Conservation (phyloP, 2,329 filamentous ascomycete genomes). For the Madurella mycetomatis region DNA sequence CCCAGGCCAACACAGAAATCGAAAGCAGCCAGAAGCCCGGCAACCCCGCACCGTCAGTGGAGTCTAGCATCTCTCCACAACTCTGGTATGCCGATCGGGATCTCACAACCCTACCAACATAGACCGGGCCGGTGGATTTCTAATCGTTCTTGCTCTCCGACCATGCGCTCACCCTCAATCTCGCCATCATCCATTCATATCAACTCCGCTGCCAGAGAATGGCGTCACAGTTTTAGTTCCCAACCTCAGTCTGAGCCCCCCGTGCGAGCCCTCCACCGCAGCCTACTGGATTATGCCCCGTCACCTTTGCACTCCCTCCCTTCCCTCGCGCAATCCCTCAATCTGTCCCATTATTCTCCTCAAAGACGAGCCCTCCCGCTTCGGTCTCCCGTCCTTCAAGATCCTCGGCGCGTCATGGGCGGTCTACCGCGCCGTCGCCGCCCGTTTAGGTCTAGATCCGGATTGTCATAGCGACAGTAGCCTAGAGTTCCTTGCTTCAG, state of each 20-base stretch:
- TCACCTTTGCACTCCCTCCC: constrained; percentile 52
- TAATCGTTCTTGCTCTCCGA: too few relatives aligned
- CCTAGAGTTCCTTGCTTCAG: neutral
- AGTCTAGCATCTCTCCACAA: too few relatives aligned
- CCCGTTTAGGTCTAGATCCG: constrained; percentile 38
- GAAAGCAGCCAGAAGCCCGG: too few relatives aligned
- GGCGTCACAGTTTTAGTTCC: neutral
- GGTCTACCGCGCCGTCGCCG: constrained; percentile 52
- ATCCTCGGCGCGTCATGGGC: constrained; percentile 77
- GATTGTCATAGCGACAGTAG: constrained; percentile 14
- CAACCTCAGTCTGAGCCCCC: neutral
- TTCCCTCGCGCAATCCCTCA: constrained; percentile 52
- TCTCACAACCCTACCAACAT: too few relatives aligned
- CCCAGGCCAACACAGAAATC: too few relatives aligned
- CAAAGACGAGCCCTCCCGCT: constrained; percentile 67
- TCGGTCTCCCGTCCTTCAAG: constrained; percentile 72
- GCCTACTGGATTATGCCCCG: constrained; percentile 51
- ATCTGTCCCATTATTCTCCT: constrained; percentile 54
- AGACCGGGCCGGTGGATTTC: too few relatives aligned
- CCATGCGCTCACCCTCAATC: too few relatives aligned
- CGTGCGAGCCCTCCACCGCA: constrained; percentile 47
- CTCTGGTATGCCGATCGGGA: too few relatives aligned
- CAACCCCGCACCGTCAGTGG: too few relatives aligned
- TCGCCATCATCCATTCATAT: neutral
- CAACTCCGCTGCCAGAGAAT: neutral